phyloP scores from a whole-genome alignment of 441 rosid species.

The Capsella rubella region DNA sequence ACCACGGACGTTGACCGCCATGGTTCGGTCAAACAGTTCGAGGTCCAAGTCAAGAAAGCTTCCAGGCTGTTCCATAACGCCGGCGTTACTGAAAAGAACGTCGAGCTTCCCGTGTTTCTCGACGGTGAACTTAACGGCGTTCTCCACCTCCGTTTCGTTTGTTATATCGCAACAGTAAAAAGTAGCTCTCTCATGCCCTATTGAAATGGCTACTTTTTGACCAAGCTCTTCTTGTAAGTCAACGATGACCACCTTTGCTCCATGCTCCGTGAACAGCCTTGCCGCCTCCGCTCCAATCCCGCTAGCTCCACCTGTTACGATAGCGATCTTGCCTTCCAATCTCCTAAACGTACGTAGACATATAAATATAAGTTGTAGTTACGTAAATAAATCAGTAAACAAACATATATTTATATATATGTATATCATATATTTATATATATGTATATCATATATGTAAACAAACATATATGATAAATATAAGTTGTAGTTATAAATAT shows the following conservation, averaged over 20 bases:
- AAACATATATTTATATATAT: too few species aligned
- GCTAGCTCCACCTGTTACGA: slow-evolving; percentile 53
- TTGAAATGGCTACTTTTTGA: slow-evolving; percentile 46
- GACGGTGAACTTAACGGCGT: slow-evolving; percentile 55
- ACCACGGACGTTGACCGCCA: slow-evolving; percentile 73
- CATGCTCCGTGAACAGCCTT: slow-evolving; percentile 47
- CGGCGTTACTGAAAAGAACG: slow-evolving; percentile 74
- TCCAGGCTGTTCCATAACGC: slow-evolving; percentile 54
- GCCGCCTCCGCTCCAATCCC: slow-evolving; percentile 50
- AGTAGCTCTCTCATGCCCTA: slow-evolving; percentile 48
- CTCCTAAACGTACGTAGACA: slow-evolving; percentile 1
- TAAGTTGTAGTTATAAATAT: too few species aligned
- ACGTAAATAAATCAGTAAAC: neutral
- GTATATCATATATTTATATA: neutral
- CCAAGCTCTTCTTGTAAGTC: slow-evolving; percentile 55
- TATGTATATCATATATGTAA: too few species aligned
- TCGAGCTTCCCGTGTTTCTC: slow-evolving; percentile 59
- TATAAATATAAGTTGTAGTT: too few species aligned
- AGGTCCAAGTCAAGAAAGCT: slow-evolving; percentile 66
- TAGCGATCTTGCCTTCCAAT: slow-evolving; percentile 49
- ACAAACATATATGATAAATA: too few species aligned
- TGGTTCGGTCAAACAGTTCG: slow-evolving; percentile 51
- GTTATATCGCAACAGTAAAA: slow-evolving; percentile 66
- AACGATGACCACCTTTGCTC: slow-evolving; percentile 51
- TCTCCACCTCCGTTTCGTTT: slow-evolving; percentile 69